Conservation (phyloP, 495 filamentous ascomycete genomes). For the Aspergillus egyptiacus region DNA sequence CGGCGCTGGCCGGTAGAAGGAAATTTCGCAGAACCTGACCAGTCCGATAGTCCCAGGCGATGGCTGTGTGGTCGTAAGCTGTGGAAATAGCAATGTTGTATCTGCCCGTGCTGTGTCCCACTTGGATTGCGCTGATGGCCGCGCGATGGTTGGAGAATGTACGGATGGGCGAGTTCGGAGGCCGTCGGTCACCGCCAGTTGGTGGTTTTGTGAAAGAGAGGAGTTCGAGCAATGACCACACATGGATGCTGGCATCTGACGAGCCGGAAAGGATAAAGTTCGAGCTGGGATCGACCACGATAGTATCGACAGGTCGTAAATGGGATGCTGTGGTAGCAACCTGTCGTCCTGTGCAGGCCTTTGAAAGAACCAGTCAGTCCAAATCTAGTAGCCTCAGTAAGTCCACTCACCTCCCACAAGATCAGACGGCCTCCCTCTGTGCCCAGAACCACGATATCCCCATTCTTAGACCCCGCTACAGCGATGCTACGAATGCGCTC, state of each 20-base stretch:
- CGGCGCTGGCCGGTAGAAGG: conserved; percentile 64
- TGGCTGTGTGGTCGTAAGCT: conserved; percentile 72
- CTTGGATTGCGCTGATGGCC: conserved; percentile 63
- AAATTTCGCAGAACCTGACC: conserved; percentile 71
- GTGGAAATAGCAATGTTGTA: conserved; percentile 73
- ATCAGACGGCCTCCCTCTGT: conserved; percentile 80
- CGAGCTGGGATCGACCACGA: conserved; percentile 64
- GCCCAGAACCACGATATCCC: conserved; percentile 71
- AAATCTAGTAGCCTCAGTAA: neutral
- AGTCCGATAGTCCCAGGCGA: conserved; percentile 83
- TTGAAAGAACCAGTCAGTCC: conserved; percentile 4
- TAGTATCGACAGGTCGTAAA: conserved; percentile 73
- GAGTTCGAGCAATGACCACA: conserved; percentile 76
- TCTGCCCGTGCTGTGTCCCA: conserved; percentile 61
- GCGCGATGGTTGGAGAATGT: conserved; percentile 74
- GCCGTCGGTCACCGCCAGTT: conserved; percentile 30
- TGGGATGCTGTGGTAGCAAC: conserved; percentile 83
- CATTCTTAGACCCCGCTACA: conserved; percentile 52
- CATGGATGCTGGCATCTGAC: conserved; percentile 78
- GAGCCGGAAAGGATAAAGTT: conserved; percentile 84
- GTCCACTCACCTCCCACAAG: conserved; percentile 77
- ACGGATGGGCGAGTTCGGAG: conserved; percentile 50
- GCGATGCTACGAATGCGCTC: conserved; percentile 74
- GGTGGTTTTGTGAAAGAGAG: conserved; percentile 55
- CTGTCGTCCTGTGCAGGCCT: conserved; percentile 82